Percentiles rank a stretch among this genome's conserved stretches.
Evolutionary conservation across 768 basidiomycete species (phyloP).

Genomic region (Wakefieldia striispora): DNA sequence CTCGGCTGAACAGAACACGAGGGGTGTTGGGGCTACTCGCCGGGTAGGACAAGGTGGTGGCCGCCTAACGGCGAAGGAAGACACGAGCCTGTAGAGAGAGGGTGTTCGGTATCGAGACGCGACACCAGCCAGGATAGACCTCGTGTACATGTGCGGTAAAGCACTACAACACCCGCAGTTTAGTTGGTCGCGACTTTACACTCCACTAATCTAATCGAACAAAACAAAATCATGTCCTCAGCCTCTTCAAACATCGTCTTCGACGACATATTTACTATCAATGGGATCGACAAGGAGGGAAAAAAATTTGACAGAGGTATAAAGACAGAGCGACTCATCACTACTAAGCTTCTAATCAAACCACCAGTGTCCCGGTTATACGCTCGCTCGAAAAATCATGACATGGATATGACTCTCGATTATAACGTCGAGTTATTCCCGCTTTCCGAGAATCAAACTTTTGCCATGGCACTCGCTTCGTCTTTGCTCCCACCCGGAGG

Average conservation of each 20-base stretch:
- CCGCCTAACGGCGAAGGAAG: slow-evolving; percentile 36
- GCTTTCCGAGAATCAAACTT: slow-evolving; percentile 60
- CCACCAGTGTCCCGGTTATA: slow-evolving; percentile 83
- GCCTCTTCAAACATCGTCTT: slow-evolving; percentile 78
- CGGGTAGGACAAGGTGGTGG: slow-evolving; percentile 40
- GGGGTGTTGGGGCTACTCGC: slow-evolving; percentile 49
- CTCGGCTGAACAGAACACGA: slow-evolving; percentile 51
- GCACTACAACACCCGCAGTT: too few species aligned
- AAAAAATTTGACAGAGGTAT: slow-evolving; percentile 97
- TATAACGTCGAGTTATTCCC: slow-evolving; percentile 92
- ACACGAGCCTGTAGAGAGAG: slow-evolving; percentile 6
- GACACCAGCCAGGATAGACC: too few species aligned
- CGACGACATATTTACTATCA: slow-evolving; percentile 89
- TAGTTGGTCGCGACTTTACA: too few species aligned
- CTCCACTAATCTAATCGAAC: neutral
- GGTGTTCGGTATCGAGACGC: neutral
- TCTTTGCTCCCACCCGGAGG: slow-evolving; percentile 61
- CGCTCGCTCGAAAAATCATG: slow-evolving; percentile 86
- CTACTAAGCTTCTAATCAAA: slow-evolving; percentile 5
- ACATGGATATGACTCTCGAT: slow-evolving; percentile 92
- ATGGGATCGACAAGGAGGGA: slow-evolving; percentile 84
- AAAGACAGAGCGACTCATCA: neutral
- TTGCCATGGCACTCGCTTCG: slow-evolving; percentile 84
- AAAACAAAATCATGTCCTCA: slow-evolving; percentile 45
- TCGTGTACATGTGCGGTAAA: too few species aligned